Percentiles rank a stretch among this genome's conserved stretches.
phyloP scores from a whole-genome alignment of 177 flowering plant genomes.

The Vitis hybrid region DNA sequence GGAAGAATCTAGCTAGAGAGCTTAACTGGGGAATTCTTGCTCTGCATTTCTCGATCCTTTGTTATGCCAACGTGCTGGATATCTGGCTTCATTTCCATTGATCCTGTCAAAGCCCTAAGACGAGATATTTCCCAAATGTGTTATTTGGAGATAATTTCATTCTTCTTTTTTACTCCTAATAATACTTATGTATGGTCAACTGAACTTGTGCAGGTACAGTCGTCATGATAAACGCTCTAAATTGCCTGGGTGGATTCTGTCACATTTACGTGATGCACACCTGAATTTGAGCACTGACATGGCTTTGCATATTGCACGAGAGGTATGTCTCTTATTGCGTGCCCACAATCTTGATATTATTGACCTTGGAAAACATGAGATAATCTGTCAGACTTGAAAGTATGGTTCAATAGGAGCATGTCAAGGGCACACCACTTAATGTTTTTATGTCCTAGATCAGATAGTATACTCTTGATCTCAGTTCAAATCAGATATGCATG shows the following conservation, averaged over 20 bases:
- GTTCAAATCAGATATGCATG: no score
- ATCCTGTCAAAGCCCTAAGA: not conserved
- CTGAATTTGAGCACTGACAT: constrained; percentile 96
- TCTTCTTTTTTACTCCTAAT: not conserved
- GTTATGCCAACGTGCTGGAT: no score
- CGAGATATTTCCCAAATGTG: not conserved
- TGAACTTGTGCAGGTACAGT: constrained; percentile 64
- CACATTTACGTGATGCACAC: constrained; percentile 90
- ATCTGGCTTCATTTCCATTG: not conserved
- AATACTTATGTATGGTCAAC: not conserved
- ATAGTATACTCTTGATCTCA: no score
- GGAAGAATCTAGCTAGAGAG: no score
- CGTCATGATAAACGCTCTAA: constrained; percentile 98
- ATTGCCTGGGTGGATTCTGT: constrained; percentile 93
- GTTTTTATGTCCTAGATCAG: no score
- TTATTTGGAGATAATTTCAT: not conserved
- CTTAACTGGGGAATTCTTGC: no score
- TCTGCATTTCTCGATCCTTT: no score
- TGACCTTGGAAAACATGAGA: no score
- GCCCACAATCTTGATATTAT: no score
- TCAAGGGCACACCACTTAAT: no score
- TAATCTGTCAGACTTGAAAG: no score
- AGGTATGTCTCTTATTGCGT: constrained; percentile 42
- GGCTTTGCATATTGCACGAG: constrained; percentile 94
- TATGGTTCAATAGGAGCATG: no score